These are phyloP conservation scores for Tuctoria greenei DNA, from an alignment of 176 grass and related monocot species.

Conservation along the genomic window DNA sequence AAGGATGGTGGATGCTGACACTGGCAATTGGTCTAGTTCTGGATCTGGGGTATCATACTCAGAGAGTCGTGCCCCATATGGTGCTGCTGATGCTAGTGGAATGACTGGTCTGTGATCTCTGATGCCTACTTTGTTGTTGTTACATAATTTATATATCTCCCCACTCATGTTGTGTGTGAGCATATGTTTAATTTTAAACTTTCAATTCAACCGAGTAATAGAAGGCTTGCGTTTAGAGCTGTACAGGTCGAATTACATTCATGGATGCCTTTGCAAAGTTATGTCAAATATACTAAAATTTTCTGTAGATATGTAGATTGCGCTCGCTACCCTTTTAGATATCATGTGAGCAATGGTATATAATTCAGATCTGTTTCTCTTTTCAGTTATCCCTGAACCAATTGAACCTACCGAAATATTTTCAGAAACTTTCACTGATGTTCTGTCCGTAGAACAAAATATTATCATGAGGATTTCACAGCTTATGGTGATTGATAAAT, in stretches of 20 bases:
- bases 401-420: background rate
- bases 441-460: slow-evolving; percentile 23
- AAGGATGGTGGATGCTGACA: slow-evolving; percentile 58
- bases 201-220: slow-evolving; percentile 16
- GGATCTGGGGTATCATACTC: slow-evolving; percentile 79
- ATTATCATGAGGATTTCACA: slow-evolving; percentile 7
- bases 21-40: slow-evolving; percentile 70
- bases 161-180: slow-evolving; percentile 10
- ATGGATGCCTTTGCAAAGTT: slow-evolving; percentile 12
- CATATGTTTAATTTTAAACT: slow-evolving; percentile 9
- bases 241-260: slow-evolving; percentile 23
- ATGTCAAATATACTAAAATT: slow-evolving; percentile 5
- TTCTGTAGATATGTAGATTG: background rate
- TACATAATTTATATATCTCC: background rate
- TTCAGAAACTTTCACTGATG: slow-evolving; percentile 18
- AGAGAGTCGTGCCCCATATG: slow-evolving; percentile 76
- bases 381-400: background rate
- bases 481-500: slow-evolving; percentile 34
- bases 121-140: slow-evolving; percentile 20
- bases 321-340: background rate
- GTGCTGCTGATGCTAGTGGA: slow-evolving; percentile 59
- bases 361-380: slow-evolving; percentile 11
- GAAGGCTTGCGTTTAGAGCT: slow-evolving; percentile 10
- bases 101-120: slow-evolving; percentile 58
- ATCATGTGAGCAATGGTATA: background rate